Conservation (phyloP, 1,139 yeast species). For the Diutina pseudorugosa region DNA sequence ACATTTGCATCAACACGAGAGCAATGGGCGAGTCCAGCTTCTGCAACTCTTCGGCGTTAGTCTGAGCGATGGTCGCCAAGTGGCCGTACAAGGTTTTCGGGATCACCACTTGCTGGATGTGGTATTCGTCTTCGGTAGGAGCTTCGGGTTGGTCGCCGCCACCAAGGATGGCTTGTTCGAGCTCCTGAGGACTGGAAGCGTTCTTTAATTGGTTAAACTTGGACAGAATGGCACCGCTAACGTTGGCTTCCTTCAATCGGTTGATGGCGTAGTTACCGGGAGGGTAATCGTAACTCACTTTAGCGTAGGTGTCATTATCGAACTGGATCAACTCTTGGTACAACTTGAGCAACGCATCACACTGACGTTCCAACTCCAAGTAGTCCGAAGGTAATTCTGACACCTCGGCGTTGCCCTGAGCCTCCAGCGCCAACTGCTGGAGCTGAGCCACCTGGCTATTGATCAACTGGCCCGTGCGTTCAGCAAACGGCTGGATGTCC, state of each 20-base stretch:
- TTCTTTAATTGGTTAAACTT: slow-evolving; percentile 47
- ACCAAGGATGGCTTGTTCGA: slow-evolving; percentile 38
- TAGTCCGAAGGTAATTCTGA: slow-evolving; percentile 69
- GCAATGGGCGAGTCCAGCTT: slow-evolving; percentile 34
- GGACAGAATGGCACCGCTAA: slow-evolving; percentile 42
- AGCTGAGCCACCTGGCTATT: slow-evolving; percentile 30
- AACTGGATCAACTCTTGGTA: slow-evolving; percentile 48
- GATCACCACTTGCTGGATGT: slow-evolving; percentile 20
- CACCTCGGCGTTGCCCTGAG: slow-evolving; percentile 20
- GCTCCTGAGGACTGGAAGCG: slow-evolving; percentile 53
- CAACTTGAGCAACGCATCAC: slow-evolving; percentile 48
- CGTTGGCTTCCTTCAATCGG: slow-evolving; percentile 44
- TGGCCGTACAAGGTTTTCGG: slow-evolving; percentile 37
- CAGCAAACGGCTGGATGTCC: slow-evolving; percentile 28
- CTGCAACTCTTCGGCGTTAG: slow-evolving; percentile 25
- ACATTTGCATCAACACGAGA: slow-evolving; percentile 42
- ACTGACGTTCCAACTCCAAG: slow-evolving; percentile 49
- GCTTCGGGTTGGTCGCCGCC: slow-evolving; percentile 7
- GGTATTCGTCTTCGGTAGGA: slow-evolving; percentile 10
- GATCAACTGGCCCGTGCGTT: slow-evolving; percentile 27
- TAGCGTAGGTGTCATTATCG: slow-evolving; percentile 47
- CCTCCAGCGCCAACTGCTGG: slow-evolving; percentile 25
- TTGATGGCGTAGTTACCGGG: slow-evolving; percentile 43
- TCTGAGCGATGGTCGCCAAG: slow-evolving; percentile 25
- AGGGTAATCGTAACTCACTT: slow-evolving; percentile 63